These are phyloP conservation scores for Handroanthus guayacan DNA, from an alignment of 257 asterid genomes.

Conservation along the genomic window DNA sequence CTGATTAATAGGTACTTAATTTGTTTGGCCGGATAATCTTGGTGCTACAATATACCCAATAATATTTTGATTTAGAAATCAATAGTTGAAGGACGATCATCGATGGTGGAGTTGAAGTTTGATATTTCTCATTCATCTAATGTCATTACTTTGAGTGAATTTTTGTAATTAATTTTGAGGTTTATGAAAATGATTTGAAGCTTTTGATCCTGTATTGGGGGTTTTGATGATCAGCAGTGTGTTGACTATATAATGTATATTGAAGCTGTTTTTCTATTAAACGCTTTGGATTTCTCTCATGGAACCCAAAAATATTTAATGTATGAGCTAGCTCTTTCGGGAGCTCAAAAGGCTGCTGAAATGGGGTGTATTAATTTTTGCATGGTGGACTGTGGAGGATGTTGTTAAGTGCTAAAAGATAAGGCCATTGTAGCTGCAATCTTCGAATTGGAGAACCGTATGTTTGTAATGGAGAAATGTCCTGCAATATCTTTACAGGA, in stretches of 20 bases:
- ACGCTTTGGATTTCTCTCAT: neutral
- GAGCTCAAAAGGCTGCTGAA: conserved; percentile 10
- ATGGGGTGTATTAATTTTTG: neutral
- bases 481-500: neutral
- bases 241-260: conserved; percentile 8
- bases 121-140: neutral
- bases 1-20: conserved; percentile 26
- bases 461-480: neutral
- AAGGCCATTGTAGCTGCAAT: neutral
- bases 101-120: conserved; percentile 13
- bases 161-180: conserved; percentile 6
- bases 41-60: neutral
- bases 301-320: neutral
- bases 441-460: neutral
- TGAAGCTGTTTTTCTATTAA: neutral
- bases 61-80: neutral
- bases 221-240: conserved; percentile 22
- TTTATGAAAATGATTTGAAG: conserved; percentile 2
- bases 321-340: neutral
- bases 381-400: conserved; percentile 5
- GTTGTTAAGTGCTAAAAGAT: conserved; percentile 7
- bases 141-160: neutral
- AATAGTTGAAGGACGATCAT: conserved; percentile 5
- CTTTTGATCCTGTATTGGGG: conserved; percentile 14
- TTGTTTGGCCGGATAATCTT: conserved; percentile 13